These are phyloP conservation scores for Fusarium camptoceras DNA, from an alignment of 2,329 filamentous ascomycete species.

Conservation along the genomic window DNA sequence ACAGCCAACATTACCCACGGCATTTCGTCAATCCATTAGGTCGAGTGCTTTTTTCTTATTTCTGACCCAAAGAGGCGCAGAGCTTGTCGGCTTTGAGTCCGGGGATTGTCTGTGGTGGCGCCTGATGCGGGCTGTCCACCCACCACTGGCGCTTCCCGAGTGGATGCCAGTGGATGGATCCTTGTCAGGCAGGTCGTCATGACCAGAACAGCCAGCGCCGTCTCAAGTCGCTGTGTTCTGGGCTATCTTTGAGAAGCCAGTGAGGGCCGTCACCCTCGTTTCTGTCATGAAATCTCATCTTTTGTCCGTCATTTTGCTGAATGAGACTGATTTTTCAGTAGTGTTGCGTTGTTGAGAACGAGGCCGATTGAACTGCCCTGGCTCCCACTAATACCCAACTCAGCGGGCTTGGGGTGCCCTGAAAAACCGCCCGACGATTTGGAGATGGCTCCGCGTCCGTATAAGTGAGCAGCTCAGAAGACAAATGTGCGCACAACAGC, in stretches of 20 bases:
- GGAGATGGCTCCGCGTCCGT: slow-evolving; percentile 37
- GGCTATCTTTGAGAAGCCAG: slow-evolving; percentile 32
- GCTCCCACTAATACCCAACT: slow-evolving; percentile 30
- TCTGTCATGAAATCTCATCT: slow-evolving; percentile 24
- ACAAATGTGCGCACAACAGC: slow-evolving; percentile 38
- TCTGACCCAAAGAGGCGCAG: slow-evolving; percentile 38
- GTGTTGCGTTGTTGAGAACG: slow-evolving; percentile 12
- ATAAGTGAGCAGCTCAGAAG: slow-evolving; percentile 42
- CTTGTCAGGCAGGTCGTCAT: slow-evolving; percentile 48
- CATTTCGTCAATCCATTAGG: slow-evolving; percentile 14
- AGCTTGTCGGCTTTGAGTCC: slow-evolving; percentile 45
- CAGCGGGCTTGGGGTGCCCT: slow-evolving; percentile 35
- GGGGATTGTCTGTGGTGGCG: slow-evolving; percentile 48
- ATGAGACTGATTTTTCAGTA: slow-evolving; percentile 8
- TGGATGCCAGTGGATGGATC: slow-evolving; percentile 46
- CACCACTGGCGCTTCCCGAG: slow-evolving; percentile 47
- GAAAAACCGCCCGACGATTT: slow-evolving; percentile 38
- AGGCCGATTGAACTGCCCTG: slow-evolving; percentile 9
- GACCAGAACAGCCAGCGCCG: slow-evolving; percentile 46
- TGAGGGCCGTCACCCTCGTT: slow-evolving; percentile 34
- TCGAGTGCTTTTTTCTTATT: slow-evolving; percentile 27
- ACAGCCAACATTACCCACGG: neutral
- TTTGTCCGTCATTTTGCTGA: slow-evolving; percentile 6
- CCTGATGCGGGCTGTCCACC: slow-evolving; percentile 48
- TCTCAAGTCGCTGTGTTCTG: slow-evolving; percentile 44